These are phyloP conservation scores for Fusarium multiceps DNA, from an alignment of 2,329 filamentous ascomycete genomes.

Conservation along the genomic window DNA sequence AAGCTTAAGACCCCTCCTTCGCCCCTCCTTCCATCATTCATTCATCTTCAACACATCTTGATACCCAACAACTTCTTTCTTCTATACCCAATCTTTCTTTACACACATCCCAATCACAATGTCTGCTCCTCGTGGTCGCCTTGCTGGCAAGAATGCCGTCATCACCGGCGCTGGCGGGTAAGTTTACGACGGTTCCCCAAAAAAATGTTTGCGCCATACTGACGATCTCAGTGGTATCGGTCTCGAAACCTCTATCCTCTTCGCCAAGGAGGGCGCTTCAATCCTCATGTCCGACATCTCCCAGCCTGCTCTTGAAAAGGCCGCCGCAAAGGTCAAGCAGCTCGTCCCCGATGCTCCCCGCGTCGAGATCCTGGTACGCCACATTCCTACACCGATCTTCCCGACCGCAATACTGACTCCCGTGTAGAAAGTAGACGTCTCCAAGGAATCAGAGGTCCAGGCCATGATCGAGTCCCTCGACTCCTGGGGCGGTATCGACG, in stretches of 20 bases:
- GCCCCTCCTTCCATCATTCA: slow-evolving; percentile 17
- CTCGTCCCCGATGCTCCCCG: slow-evolving; percentile 72
- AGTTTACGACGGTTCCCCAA: slow-evolving; percentile 48
- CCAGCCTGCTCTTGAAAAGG: slow-evolving; percentile 79
- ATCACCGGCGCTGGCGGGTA: slow-evolving; percentile 90
- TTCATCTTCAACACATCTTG: neutral
- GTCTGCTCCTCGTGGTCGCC: slow-evolving; percentile 56
- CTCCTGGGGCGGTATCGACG: slow-evolving; percentile 85
- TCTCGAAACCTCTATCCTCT: slow-evolving; percentile 90
- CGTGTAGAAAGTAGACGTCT: slow-evolving; percentile 73
- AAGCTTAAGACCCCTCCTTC: slow-evolving; percentile 22
- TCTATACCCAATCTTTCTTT: too few species aligned
- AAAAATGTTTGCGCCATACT: neutral
- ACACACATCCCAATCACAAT: too few species aligned
- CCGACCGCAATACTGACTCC: too few species aligned
- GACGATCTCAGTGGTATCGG: slow-evolving; percentile 78
- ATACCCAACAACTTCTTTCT: too few species aligned
- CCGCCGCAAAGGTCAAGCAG: slow-evolving; percentile 78
- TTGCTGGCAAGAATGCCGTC: slow-evolving; percentile 72
- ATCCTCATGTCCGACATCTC: slow-evolving; percentile 90
- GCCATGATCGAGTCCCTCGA: slow-evolving; percentile 80
- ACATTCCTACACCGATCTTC: neutral
- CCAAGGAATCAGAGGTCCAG: slow-evolving; percentile 83
- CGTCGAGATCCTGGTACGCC: slow-evolving; percentile 68
- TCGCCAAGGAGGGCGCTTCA: slow-evolving; percentile 86